Percentiles rank a stretch among this genome's conserved stretches.
phyloP scores from a whole-genome alignment of 805 yeast species.

The Lipomyces spencermartinsiae region DNA sequence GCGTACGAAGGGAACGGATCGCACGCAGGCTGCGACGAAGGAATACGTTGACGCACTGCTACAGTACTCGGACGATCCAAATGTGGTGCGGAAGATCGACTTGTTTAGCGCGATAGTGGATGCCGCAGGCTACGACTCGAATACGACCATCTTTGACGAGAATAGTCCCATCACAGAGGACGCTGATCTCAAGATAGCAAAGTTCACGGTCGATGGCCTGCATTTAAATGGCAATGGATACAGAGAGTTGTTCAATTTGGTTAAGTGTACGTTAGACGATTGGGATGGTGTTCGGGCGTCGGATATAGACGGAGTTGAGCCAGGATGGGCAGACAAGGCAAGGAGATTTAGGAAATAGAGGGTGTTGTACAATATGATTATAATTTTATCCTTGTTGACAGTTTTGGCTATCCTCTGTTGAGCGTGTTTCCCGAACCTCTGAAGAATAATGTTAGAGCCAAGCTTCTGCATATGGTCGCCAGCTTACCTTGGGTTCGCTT shows the following conservation, averaged over 20 bases:
- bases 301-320: conserved; percentile 39
- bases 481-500: conserved; percentile 64
- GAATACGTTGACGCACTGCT: conserved; percentile 28
- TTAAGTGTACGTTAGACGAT: conserved; percentile 8
- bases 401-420: conserved; percentile 58
- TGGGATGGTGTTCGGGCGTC: conserved; percentile 21
- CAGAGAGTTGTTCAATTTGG: conserved; percentile 20
- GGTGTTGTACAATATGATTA: background rate
- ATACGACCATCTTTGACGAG: background rate
- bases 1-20: conserved; percentile 31
- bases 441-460: background rate
- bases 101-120: conserved; percentile 33
- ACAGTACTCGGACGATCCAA: conserved; percentile 7
- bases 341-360: background rate
- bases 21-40: conserved; percentile 27
- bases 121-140: conserved; percentile 33
- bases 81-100: conserved; percentile 13
- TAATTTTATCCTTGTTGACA: background rate
- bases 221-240: conserved; percentile 42
- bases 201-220: conserved; percentile 35
- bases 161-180: conserved; percentile 10
- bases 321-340: conserved; percentile 40
- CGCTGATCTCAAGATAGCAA: conserved; percentile 15
- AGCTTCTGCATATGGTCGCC: background rate
- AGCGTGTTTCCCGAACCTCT: conserved; percentile 87